Evolutionary conservation across 371 early-diverging fungal genomes (phyloP).

Genomic region (Mortierella sp.): DNA sequence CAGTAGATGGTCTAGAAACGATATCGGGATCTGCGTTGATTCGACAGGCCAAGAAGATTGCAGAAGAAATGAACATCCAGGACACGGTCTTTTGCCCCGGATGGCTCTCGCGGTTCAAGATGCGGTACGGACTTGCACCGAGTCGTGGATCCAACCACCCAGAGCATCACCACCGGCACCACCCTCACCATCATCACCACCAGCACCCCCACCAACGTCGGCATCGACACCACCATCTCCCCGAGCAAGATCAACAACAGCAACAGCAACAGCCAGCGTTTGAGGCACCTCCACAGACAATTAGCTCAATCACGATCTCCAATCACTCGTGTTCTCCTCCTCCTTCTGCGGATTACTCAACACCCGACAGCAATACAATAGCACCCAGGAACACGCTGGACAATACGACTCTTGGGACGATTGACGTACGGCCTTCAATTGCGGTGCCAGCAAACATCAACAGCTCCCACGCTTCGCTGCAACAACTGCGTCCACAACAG

Average conservation of each 20-base stretch:
- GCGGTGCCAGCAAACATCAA: slow-evolving; percentile 33
- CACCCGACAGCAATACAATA: background rate
- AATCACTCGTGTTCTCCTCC: slow-evolving; percentile 17
- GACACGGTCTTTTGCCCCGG: slow-evolving; percentile 49
- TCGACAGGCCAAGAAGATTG: slow-evolving; percentile 36
- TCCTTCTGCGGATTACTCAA: background rate
- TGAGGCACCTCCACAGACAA: background rate
- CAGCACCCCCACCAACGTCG: background rate
- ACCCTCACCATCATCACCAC: background rate
- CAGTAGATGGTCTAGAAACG: background rate
- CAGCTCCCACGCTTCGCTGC: slow-evolving; percentile 21
- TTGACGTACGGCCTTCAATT: slow-evolving; percentile 27
- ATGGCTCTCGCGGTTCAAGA: slow-evolving; percentile 51
- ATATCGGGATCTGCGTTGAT: slow-evolving; percentile 39
- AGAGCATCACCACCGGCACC: background rate
- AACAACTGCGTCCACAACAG: slow-evolving; percentile 6
- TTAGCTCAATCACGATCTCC: background rate
- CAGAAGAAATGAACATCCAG: slow-evolving; percentile 40
- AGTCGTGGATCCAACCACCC: background rate
- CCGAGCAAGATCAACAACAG: background rate
- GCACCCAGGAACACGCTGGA: background rate
- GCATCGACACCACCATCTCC: background rate
- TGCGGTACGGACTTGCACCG: slow-evolving; percentile 26
- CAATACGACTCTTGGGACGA: background rate
- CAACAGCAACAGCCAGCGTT: background rate